These are phyloP conservation scores for Monotropa hypopitys DNA, from an alignment of 179 eudicot species.

Conservation along the genomic window DNA sequence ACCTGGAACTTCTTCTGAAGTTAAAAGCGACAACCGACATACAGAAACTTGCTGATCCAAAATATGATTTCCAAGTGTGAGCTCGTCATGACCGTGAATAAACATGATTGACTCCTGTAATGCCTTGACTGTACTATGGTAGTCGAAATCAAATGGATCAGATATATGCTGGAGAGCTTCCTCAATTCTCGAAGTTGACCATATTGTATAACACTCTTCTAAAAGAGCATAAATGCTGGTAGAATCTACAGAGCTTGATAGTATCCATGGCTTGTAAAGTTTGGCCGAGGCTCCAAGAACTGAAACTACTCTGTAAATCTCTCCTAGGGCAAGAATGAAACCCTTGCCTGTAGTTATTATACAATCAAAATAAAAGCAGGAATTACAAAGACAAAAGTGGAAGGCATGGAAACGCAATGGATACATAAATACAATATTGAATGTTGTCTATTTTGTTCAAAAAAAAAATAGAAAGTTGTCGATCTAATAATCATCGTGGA, in stretches of 20 bases:
- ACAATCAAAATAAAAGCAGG: background rate
- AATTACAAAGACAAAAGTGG: background rate
- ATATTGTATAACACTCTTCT: slow-evolving; percentile 49
- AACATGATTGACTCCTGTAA: slow-evolving; percentile 36
- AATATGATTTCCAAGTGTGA: slow-evolving; percentile 24
- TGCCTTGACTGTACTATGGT: slow-evolving; percentile 18
- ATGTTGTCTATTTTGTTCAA: background rate
- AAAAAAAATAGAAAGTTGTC: background rate
- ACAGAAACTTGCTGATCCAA: slow-evolving; percentile 27
- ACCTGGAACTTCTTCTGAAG: slow-evolving; percentile 51
- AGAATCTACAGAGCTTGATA: slow-evolving; percentile 20
- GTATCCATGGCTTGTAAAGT: slow-evolving; percentile 60
- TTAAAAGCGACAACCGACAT: slow-evolving; percentile 51
- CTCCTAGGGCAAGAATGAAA: slow-evolving; percentile 55
- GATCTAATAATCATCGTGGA: background rate
- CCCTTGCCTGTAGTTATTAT: slow-evolving; percentile 38
- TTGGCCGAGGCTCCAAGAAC: slow-evolving; percentile 49
- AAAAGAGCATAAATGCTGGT: slow-evolving; percentile 20
- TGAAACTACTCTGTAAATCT: slow-evolving; percentile 54
- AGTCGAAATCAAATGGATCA: slow-evolving; percentile 19
- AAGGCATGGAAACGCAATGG: background rate
- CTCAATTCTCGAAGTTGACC: slow-evolving; percentile 59
- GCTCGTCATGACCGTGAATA: slow-evolving; percentile 33
- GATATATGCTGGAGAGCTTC: slow-evolving; percentile 37
- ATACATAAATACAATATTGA: background rate